Evolutionary conservation across 106 monocot species (phyloP).

Genomic region (Cymbidium sinense): DNA sequence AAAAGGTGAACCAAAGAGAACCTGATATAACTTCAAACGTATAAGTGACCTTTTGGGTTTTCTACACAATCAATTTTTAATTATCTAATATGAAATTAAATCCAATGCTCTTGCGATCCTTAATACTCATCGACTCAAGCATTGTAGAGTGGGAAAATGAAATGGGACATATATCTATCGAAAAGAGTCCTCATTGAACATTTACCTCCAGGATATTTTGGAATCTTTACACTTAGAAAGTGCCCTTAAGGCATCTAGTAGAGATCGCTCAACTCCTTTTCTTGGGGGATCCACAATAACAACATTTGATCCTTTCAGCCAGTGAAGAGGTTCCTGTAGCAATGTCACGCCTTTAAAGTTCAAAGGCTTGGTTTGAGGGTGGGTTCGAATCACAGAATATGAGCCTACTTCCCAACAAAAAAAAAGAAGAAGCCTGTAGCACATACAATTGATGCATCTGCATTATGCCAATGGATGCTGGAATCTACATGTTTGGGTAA

Average conservation of each 20-base stretch:
- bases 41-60: no score
- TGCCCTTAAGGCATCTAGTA: constrained; percentile 55
- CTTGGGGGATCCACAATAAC: constrained; percentile 98
- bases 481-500: constrained; percentile 63
- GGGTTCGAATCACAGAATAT: not conserved
- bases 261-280: constrained; percentile 77
- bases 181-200: not conserved
- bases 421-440: not conserved
- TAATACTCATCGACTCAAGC: no score
- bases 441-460: constrained; percentile 89
- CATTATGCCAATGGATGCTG: constrained; percentile 86
- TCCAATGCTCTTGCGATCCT: no score
- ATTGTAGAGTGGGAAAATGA: no score
- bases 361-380: not conserved
- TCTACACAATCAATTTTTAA: no score
- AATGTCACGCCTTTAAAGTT: constrained; percentile 8
- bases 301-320: constrained; percentile 88
- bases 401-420: not conserved
- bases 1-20: no score
- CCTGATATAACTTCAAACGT: no score
- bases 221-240: constrained; percentile 26
- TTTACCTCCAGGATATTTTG: constrained; percentile 40
- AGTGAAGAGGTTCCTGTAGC: constrained; percentile 81
- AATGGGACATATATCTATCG: no score
- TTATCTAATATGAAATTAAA: no score